Evolutionary conservation across 345 rosid genomes (phyloP), one percentile per base, ranked within the genome.

Genomic region (Luvunga scandens): DNA sequence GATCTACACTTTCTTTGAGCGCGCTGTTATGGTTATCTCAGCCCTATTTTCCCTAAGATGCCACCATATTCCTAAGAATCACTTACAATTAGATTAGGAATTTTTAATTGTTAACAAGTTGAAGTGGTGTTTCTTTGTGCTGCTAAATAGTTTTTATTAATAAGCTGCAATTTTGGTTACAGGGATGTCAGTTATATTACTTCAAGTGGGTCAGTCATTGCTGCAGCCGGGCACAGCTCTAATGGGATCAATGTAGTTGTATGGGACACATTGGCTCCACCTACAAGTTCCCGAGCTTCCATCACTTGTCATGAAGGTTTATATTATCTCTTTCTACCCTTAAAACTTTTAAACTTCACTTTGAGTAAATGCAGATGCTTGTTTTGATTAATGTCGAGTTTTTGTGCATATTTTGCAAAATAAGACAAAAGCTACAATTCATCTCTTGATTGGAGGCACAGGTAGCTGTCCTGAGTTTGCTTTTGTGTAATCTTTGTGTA

Each of bases 221-320:
- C 95, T 72, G 92, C 97, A 36, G 87, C 95, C 59, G 98, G 98
- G 84, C 83, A 83, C 83, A 95, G 92, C 85, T 85, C 93, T 48
- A 95, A 88, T 80, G 90, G 92, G 82, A 89, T 83, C 73, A 95
- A 93, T 85, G 97, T 90, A 53, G 98, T 95, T 70, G 80, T 95
- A 73, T 95, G 98, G 98, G 98, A 95, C 83, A 93, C 97, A 60
- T 81, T 91, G 84, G 98, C 98, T 84, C 98, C 97, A 5, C 92
- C 98, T 56, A 82, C 94, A 78, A 91, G 94, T 69, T 91, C 98
- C 9, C 93, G 82, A 65, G 98, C 98, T 78, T 89, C 95, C 69
- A 89, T 91, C 81, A 76, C 82, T 68, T 91, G 98, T 81, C 98
- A 95, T 87, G 94, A 95, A 89, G 98, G 98, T 95, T 72, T 75